Base-by-base conservation (phyloP, 495 filamentous ascomycete species). In the Penicillium turbatum region DNA sequence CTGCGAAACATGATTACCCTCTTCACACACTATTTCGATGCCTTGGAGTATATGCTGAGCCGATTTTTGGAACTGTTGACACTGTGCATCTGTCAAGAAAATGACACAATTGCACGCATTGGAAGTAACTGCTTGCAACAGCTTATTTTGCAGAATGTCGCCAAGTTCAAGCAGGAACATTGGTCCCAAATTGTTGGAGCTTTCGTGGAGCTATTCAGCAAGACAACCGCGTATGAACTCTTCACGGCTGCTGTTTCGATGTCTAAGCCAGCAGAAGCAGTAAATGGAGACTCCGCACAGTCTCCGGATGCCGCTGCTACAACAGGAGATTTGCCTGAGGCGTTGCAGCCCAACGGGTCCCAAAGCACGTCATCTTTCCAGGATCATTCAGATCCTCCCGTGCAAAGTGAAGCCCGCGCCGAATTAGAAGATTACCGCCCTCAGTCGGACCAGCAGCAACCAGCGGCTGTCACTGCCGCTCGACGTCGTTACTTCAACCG, bases 41-140 rank as follows among this genome's bases (percentile, higher is more conserved):
- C 89, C 0, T 73, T 99, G 24, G 90, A 97, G 67, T 92, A 95
- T 66, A 97, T 99, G 95, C 80, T 99, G 16, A 90, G 96, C 62
- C 78, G 92, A 24, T 96, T 97, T 64, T 75, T 99, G 34, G 92
- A 97, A 62, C 82, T 99, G 9, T 73, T 99, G 1, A 90, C 89
- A 3, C 80, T 97, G 15, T 99, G 93, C 64, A 99, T 99, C 46
- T 97, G 92, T 67, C 93, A 99, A 66, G 93, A 99, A 66, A 99
- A 97, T 63, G 93, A 99, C 66, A 99, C 95, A 0, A 95, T 99
- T 48, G 93, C 93, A 6, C 82, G 95, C 37, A 99, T 99, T 61
- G 93, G 93, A 46, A 97, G 92, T 72, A 97, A 97, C 63, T 99
- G 93, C 61, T 71, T 99, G 41, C 93, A 99, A 65, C 92, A 96